Conservation (phyloP, 805 yeast species). For the Candida jianshihensis region DNA sequence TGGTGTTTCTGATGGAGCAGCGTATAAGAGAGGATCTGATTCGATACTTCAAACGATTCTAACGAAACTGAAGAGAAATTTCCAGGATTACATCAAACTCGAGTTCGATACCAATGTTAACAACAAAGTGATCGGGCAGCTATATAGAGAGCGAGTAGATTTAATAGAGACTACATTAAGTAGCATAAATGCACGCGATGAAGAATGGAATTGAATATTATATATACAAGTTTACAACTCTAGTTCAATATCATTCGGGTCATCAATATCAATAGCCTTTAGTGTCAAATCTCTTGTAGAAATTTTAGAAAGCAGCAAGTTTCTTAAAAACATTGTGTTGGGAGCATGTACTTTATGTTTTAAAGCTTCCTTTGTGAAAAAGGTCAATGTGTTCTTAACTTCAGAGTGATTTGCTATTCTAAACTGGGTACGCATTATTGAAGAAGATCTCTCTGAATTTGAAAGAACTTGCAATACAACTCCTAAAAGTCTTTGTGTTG, state of each 20-base stretch:
- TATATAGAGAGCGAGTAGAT: conserved; percentile 11
- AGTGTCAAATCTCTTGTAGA: conserved; percentile 5
- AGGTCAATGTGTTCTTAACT: conserved; percentile 14
- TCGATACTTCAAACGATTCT: conserved; percentile 28
- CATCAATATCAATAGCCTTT: background rate
- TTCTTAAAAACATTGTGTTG: conserved; percentile 9
- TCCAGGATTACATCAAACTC: conserved; percentile 16
- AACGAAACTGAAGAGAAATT: conserved; percentile 21
- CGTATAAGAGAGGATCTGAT: conserved; percentile 27
- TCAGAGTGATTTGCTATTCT: conserved; percentile 8
- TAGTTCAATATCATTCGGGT: background rate
- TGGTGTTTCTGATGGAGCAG: conserved; percentile 43
- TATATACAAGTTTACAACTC: conserved; percentile 1
- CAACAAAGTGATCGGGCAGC: conserved; percentile 2
- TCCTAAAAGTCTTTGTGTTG: conserved; percentile 27
- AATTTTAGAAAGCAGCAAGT: conserved; percentile 14
- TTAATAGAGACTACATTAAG: conserved; percentile 8
- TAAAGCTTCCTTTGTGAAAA: conserved; percentile 12
- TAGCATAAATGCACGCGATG: conserved; percentile 11
- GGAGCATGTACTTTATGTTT: conserved; percentile 8
- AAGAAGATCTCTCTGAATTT: conserved; percentile 6
- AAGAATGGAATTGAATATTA: conserved; percentile 3
- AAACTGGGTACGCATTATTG: conserved; percentile 9
- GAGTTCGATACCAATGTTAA: conserved; percentile 18
- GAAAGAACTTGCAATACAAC: conserved; percentile 26